Evolutionary conservation across 352 stramenopile species (phyloP).

Genomic region (Paralagenidium karlingii): DNA sequence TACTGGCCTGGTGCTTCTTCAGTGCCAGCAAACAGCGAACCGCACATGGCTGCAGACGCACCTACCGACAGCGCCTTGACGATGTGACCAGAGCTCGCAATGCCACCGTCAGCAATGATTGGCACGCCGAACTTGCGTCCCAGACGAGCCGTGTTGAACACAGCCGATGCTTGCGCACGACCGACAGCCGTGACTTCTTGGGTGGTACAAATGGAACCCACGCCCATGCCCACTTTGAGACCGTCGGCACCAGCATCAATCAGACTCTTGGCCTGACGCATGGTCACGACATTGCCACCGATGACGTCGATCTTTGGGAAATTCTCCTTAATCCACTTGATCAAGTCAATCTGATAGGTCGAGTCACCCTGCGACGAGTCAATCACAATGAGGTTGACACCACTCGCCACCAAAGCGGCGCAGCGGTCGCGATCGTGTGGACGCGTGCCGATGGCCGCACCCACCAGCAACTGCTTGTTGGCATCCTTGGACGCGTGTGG

Average conservation of each 20-base stretch:
- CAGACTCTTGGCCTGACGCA: slow-evolving; percentile 95
- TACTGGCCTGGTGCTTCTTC: slow-evolving; percentile 99
- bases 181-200: slow-evolving; percentile 99
- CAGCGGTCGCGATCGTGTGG: slow-evolving; percentile 93
- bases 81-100: slow-evolving; percentile 97
- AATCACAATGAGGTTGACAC: slow-evolving; percentile 99
- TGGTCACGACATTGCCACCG: slow-evolving; percentile 98
- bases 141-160: slow-evolving; percentile 97
- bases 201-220: slow-evolving; percentile 99
- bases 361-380: slow-evolving; percentile 99
- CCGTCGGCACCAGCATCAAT: slow-evolving; percentile 98
- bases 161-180: slow-evolving; percentile 95
- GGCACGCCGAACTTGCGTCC: slow-evolving; percentile 94
- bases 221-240: slow-evolving; percentile 99
- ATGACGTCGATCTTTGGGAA: slow-evolving; percentile 97
- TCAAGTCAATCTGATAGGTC: slow-evolving; percentile 82
- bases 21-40: slow-evolving; percentile 98
- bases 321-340: slow-evolving; percentile 93
- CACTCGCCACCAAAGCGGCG: slow-evolving; percentile 84
- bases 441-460: slow-evolving; percentile 97
- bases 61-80: slow-evolving; percentile 97
- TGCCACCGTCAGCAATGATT: slow-evolving; percentile 98
- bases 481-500: slow-evolving; percentile 93
- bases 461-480: slow-evolving; percentile 98
- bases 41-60: slow-evolving; percentile 99